Base-by-base conservation (phyloP, 2,329 filamentous ascomycete species). In the Aureobasidium mangrovei region DNA sequence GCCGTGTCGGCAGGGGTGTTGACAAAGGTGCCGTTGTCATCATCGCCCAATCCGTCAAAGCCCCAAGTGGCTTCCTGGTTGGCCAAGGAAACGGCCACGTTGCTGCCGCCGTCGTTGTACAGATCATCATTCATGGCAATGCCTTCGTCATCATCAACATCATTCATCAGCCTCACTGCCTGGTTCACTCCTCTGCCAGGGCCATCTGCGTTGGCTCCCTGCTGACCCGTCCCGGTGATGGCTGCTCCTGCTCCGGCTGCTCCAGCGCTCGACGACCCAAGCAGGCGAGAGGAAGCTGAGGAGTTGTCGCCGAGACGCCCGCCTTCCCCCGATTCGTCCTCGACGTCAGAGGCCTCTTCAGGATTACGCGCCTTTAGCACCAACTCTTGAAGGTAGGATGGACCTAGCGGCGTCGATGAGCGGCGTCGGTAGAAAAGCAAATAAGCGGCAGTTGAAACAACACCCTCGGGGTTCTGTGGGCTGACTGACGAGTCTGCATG, bases 361-460 rank as follows among this genome's bases (percentile, higher is more conserved):
- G 77, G 71, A 57, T 78, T 77, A 59, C 78, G 76, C 64, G 80
- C 86, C 54, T 78, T 75, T 51, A 83, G 79, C 53, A 88, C 75
- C 47, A 95, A 82, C 60, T 84, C 75, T 61, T 84, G 79, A 57
- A 96, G 84, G 49, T 79, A 79, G 42, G 84, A 78, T 28, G 91
- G 91, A 55, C 93, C 93, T 60, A 98, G 81, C 59, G 89, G 86
- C 58, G 71, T 72, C 6, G 80, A 77, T 4, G 89, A 88, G 59
- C 89, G 85, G 55, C 93, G 86, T 39, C 93, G 88, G 72, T 98
- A 98, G 76, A 98, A 98, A 33, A 98, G 77, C 8, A 98, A 79
- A 70, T 98, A 98, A 0, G 93, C 93, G 24, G 86, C 84, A 12
- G 80, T 72, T 4, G 88, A 86, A 4, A 95, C 80, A 7, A 89